Evolutionary conservation across 331 rosid species (phyloP).

Genomic region (Arachis monticola): DNA sequence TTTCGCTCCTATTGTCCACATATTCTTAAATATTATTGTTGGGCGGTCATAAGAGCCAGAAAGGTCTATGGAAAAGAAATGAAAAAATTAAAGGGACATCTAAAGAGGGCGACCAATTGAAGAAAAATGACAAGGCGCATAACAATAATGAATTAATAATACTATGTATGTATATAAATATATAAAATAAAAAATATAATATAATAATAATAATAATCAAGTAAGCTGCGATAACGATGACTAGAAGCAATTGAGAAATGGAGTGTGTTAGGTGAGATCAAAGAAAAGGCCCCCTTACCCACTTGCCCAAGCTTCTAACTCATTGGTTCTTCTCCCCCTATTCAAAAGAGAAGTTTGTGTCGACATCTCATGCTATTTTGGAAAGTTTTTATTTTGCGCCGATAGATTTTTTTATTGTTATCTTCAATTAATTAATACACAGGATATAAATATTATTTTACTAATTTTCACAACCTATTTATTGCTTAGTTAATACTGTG

Average conservation of each 20-base stretch:
- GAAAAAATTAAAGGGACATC: too few relatives aligned
- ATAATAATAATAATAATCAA: background rate
- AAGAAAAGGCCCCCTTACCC: conserved; percentile 46
- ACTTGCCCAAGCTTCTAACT: conserved; percentile 24
- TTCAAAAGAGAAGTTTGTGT: too few relatives aligned
- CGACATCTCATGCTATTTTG: too few relatives aligned
- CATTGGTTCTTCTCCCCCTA: background rate
- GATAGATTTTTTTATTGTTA: too few relatives aligned
- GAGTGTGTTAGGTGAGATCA: conserved; percentile 52
- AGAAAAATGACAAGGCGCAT: conserved; percentile 15
- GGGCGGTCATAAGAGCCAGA: conserved; percentile 36
- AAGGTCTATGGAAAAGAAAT: conserved; percentile 26
- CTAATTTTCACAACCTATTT: too few relatives aligned
- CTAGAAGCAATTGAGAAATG: conserved; percentile 47
- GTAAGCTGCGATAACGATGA: conserved; percentile 39
- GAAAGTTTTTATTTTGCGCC: too few relatives aligned
- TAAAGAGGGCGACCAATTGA: too few relatives aligned
- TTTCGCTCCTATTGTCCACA: conserved; percentile 30
- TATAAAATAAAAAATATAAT: background rate
- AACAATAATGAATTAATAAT: background rate
- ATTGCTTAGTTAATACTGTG: too few relatives aligned
- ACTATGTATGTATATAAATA: background rate
- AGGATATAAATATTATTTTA: too few relatives aligned
- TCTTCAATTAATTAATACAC: too few relatives aligned
- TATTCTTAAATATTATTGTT: conserved; percentile 5